Percentiles rank a stretch among this genome's conserved stretches.
These are phyloP conservation scores for Golubevia pallescens DNA, from an alignment of 1,284 basidiomycete species.

Conservation along the genomic window DNA sequence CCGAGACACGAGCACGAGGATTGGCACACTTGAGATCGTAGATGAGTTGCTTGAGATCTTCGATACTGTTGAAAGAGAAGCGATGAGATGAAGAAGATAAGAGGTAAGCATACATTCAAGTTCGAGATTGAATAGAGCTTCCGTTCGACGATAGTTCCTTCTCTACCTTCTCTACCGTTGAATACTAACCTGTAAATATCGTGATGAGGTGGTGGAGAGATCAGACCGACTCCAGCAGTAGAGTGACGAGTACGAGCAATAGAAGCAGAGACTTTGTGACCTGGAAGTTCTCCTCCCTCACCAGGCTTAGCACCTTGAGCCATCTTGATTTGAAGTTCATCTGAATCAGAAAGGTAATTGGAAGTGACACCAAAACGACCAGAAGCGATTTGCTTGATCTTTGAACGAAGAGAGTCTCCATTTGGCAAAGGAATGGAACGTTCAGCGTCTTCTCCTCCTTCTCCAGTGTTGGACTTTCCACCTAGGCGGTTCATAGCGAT, in stretches of 20 bases:
- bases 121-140: too few relatives aligned
- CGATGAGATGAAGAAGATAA: too few relatives aligned
- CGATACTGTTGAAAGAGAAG: too few relatives aligned
- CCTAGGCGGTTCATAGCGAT: conserved; percentile 61
- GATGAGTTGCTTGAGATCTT: conserved; percentile 60
- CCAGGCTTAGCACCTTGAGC: conserved; percentile 61
- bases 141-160: too few relatives aligned
- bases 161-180: too few relatives aligned
- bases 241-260: conserved; percentile 58
- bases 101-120: too few relatives aligned
- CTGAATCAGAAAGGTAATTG: conserved; percentile 56
- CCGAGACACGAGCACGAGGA: conserved; percentile 48
- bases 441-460: conserved; percentile 60
- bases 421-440: conserved; percentile 58
- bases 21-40: conserved; percentile 61
- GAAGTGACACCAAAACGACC: conserved; percentile 57
- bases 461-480: conserved; percentile 60
- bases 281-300: conserved; percentile 60
- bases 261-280: conserved; percentile 59
- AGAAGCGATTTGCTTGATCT: conserved; percentile 62
- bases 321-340: conserved; percentile 63
- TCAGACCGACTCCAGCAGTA: conserved; percentile 57
- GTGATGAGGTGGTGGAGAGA: conserved; percentile 56
- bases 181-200: too few relatives aligned
- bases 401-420: conserved; percentile 57